These are phyloP conservation scores for Schizochytrium sp. DNA, from an alignment of 108 stramenopile genomes.

Conservation along the genomic window DNA sequence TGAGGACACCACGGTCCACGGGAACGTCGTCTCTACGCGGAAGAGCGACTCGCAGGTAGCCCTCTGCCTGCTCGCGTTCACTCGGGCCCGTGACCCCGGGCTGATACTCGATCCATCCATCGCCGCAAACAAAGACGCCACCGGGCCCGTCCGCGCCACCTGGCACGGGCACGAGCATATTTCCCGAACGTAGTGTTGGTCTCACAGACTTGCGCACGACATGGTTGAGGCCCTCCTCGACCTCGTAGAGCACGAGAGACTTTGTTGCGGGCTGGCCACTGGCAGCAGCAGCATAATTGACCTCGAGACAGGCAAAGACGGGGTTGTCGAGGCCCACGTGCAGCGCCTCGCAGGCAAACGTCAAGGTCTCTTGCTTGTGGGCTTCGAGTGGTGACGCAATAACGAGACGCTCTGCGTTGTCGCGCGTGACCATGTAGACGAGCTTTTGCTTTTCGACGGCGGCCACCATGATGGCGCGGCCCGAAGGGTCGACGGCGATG, in stretches of 20 bases:
- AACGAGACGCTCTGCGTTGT: constrained; percentile 60
- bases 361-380: constrained; percentile 71
- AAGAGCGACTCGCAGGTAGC: constrained; percentile 41
- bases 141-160: constrained; percentile 83
- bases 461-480: constrained; percentile 74
- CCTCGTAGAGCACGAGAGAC: constrained; percentile 82
- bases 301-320: constrained; percentile 84
- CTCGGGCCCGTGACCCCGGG: constrained; percentile 63
- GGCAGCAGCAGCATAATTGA: constrained; percentile 78
- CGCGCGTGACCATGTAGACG: constrained; percentile 86
- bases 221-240: constrained; percentile 96
- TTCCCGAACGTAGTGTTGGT: constrained; percentile 57
- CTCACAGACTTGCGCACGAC: constrained; percentile 60
- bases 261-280: constrained; percentile 27
- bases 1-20: constrained; percentile 59
- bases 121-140: constrained; percentile 86
- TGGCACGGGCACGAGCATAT: constrained; percentile 75
- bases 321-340: constrained; percentile 98
- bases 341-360: constrained; percentile 71
- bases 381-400: constrained; percentile 90
- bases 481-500: constrained; percentile 83
- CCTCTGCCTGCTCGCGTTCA: constrained; percentile 23
- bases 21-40: constrained; percentile 73
- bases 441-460: constrained; percentile 91
- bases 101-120: constrained; percentile 82